Evolutionary conservation across 257 asterid species (phyloP).

Genomic region (Solanum medicagineum): DNA sequence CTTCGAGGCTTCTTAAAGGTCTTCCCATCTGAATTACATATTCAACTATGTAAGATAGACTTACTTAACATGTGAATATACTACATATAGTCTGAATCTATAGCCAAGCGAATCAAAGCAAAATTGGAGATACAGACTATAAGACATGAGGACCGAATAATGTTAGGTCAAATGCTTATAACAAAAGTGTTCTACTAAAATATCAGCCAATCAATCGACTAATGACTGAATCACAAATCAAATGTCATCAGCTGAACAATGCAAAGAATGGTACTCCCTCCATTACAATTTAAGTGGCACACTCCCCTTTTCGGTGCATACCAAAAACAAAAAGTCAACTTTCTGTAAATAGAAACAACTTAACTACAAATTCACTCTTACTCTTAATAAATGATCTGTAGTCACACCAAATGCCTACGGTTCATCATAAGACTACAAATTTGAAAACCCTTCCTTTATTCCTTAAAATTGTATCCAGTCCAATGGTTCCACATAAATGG

Average conservation of each 20-base stretch:
- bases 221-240: neutral
- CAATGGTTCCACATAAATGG: neutral
- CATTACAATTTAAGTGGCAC: neutral
- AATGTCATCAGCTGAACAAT: neutral
- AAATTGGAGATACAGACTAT: neutral
- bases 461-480: neutral
- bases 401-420: neutral
- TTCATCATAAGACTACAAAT: neutral
- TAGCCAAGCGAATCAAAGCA: neutral
- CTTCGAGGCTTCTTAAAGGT: slow-evolving; percentile 4
- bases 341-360: neutral
- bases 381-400: neutral
- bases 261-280: neutral
- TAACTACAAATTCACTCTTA: neutral
- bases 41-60: neutral
- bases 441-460: neutral
- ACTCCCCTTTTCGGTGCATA: neutral
- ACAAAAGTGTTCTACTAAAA: neutral
- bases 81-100: neutral
- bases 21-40: neutral
- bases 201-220: neutral
- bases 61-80: neutral
- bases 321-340: neutral
- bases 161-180: neutral
- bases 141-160: neutral